Base-by-base conservation (phyloP, 2,329 filamentous ascomycete species). In the Clonostachys rhizophaga region DNA sequence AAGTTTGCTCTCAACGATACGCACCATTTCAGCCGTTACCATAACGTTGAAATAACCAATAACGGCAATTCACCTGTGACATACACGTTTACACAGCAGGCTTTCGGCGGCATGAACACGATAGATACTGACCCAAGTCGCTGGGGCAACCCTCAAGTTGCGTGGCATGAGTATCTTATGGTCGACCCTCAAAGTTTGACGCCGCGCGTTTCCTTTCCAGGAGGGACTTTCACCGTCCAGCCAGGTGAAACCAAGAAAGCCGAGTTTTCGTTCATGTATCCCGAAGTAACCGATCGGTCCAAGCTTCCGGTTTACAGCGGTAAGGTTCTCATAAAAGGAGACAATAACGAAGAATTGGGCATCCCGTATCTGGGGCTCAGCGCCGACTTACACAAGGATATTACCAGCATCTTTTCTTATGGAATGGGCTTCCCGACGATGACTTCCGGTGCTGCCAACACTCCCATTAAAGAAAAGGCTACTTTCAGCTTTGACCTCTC, bases 1-100 rank as follows among this genome's bases (percentile, higher is more conserved):
- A 68, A 63, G 49, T 61, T 75, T 35, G 60, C 61, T 12, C 65
- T 74, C 49, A 74, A 74, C 47, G 71, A 74, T 50, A 74, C 70
- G 3, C 59, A 60, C 30, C 53, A 69, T 47, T 67, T 74, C 51
- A 56, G 54, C n/a, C 51, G 48, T n/a, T 52, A 51, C 34, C 53
- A 56, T 43, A 45, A 49, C 1, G 45, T 60, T 14, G 48, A 47
- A 35, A 60, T 74, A 49, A 65, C 58, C 41, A 72, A 73, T 53
- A 58, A 57, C 16, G 67, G 59, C 34, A 54, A 54, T n/a, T 49
- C 58, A 17, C 51, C 58, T 4, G 55, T 66, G 35, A 61, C 56
- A 13, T 72, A 71, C 56, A 59, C 50, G 9, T 52, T 61, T 42
- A 37, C 50, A 1, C 24, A 51, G 13, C 56, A 67, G 40, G 54